Base-by-base conservation (phyloP, 352 stramenopile genomes). In the Poterioochromonas sp. region DNA sequence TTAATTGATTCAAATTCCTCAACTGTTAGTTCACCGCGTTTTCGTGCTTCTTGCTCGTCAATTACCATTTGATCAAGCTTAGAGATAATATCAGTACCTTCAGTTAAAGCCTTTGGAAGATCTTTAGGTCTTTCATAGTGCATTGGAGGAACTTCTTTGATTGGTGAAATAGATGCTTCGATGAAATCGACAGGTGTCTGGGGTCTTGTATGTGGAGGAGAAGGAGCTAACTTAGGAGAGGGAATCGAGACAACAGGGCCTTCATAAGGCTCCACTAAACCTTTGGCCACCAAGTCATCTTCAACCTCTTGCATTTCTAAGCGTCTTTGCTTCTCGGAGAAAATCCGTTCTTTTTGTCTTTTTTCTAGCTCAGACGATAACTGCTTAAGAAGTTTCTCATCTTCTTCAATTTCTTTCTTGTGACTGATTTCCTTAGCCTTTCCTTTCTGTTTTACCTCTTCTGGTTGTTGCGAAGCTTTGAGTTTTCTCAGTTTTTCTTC, bases 21-120 rank as follows among this genome's bases (percentile, higher is more conserved):
- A 26, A 88, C 77, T 0, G 76, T 79, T 53, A 91, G 65, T 0
- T 60, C 44, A 0, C 87, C 87, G 11, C 41, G 74, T 69, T 85
- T 83, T 41, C 91, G 87, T 78, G 90, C 87, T 8, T 85, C 87
- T 76, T 92, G 87, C 35, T 93, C 86, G 49, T 91, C 81, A 49
- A 89, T 87, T 54, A 93, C 91, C 62, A 94, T 80, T 40, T 73
- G 47, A 69, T 82, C 79, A n/a, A 80, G 60, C 32, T 80, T 77
- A n/a, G 44, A 69, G 0, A 47, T 53, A 0, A 49, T 43, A n/a
- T 82, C 62, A 39, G 76, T 44, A 11, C 35, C 73, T 47, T 81
- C 58, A 47, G 35, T 37, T 32, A 82, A 54, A 34, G 22, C 35
- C 0, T 41, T 44, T 26, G 73, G 73, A 37, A 82, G 37, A 49